These are phyloP conservation scores for Tinospora cordifolia DNA, from an alignment of 164 flowering plant species.

Conservation along the genomic window DNA sequence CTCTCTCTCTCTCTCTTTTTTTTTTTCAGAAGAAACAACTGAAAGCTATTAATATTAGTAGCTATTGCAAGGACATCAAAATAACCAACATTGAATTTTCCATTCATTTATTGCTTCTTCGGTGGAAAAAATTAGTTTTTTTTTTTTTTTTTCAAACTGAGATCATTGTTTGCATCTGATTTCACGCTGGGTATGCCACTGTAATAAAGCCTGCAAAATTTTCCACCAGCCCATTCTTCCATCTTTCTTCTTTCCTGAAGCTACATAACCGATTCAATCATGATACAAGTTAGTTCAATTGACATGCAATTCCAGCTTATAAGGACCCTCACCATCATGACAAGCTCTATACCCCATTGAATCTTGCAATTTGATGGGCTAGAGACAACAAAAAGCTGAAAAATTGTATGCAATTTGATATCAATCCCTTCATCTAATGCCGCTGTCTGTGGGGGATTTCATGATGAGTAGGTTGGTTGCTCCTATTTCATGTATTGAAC, in stretches of 20 bases:
- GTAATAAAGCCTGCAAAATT: background rate
- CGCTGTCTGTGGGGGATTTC: background rate
- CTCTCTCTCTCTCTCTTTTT: too few relatives aligned
- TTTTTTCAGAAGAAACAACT: too few relatives aligned
- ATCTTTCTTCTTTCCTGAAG: background rate
- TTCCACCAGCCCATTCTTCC: background rate
- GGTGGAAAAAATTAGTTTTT: too few relatives aligned
- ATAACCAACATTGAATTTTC: too few relatives aligned
- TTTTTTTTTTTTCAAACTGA: too few relatives aligned
- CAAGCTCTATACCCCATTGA: background rate
- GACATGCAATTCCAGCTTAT: background rate
- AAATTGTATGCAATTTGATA: background rate
- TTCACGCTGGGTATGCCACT: background rate
- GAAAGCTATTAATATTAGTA: too few relatives aligned
- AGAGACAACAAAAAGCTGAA: background rate
- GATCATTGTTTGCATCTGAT: too few relatives aligned
- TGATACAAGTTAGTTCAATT: background rate
- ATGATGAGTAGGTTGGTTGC: background rate
- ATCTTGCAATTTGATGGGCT: conserved; percentile 1
- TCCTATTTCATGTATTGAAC: conserved; percentile 62
- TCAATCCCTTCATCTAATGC: background rate
- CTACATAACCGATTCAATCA: background rate
- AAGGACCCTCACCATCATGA: background rate
- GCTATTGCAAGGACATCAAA: too few relatives aligned
- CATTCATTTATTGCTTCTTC: too few relatives aligned